A percentile compares a stretch with the other conserved stretches of the same genome.
Evolutionary conservation across 2,329 filamentous ascomycete species (phyloP).

Genomic region (Domatiomyces globalis): DNA sequence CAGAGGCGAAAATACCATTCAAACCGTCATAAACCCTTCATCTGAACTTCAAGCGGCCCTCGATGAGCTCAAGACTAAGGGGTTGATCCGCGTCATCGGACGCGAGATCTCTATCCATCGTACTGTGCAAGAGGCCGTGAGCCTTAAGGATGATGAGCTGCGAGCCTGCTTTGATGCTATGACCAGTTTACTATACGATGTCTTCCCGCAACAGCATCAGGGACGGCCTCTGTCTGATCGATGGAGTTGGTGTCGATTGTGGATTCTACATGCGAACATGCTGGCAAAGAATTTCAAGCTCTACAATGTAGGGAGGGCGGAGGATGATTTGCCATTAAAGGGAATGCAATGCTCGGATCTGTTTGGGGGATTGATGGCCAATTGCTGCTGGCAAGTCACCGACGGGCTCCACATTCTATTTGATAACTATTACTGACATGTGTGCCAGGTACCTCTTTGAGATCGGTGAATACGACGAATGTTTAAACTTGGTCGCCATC

Average conservation of each 20-base stretch:
- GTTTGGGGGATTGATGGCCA: conserved; percentile 3
- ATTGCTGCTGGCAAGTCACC: conserved; percentile 1
- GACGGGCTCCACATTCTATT: no score
- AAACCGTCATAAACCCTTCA: conserved; percentile 5
- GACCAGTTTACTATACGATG: conserved; percentile 1
- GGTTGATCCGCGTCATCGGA: conserved; percentile 2
- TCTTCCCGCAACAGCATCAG: conserved; percentile 3
- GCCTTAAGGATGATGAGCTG: conserved; percentile 4
- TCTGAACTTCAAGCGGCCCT: conserved; percentile 1
- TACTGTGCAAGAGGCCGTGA: conserved; percentile 5
- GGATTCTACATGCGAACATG: conserved; percentile 4
- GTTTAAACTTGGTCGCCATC: background rate
- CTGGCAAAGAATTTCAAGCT: conserved; percentile 1
- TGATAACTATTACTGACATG: no score
- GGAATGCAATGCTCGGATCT: background rate
- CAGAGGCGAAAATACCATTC: background rate
- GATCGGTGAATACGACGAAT: conserved; percentile 5
- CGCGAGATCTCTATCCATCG: conserved; percentile 4
- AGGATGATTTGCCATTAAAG: conserved; percentile 1
- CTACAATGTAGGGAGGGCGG: background rate
- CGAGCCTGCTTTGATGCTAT: conserved; percentile 2
- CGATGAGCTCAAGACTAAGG: conserved; percentile 1
- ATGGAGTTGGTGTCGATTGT: conserved; percentile 3
- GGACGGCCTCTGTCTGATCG: conserved; percentile 1
- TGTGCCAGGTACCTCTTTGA: conserved; percentile 6